Percentiles rank a stretch among this genome's conserved stretches.
Conservation (phyloP, 257 asterid species). For the Solanum bulbocastanum region DNA sequence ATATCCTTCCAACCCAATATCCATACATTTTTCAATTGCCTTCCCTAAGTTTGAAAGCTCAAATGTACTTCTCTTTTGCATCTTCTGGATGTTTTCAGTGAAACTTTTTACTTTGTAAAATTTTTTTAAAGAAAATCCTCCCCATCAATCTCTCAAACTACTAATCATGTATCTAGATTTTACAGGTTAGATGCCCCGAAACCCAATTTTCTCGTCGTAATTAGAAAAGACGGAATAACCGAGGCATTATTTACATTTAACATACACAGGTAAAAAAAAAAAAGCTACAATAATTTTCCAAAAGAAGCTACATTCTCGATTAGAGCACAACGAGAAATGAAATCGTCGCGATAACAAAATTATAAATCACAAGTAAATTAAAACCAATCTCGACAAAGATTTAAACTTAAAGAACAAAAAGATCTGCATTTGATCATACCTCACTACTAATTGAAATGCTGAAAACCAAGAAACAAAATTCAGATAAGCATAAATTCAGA, state of each 20-base stretch:
- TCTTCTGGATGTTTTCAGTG: neutral
- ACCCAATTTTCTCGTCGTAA: neutral
- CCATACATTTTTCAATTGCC: neutral
- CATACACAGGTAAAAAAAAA: neutral
- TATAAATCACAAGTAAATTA: neutral
- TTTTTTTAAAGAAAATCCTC: neutral
- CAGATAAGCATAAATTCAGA: neutral
- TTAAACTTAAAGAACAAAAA: neutral
- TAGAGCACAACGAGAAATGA: neutral
- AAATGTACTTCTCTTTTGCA: neutral
- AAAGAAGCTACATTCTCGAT: neutral
- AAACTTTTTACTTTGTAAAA: neutral
- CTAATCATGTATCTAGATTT: neutral
- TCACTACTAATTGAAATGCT: neutral
- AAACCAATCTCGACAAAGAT: neutral
- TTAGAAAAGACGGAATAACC: neutral
- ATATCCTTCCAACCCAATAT: neutral
- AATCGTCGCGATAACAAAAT: neutral
- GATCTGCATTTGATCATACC: neutral
- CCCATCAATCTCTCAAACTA: neutral
- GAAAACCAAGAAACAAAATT: neutral
- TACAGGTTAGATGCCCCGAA: neutral
- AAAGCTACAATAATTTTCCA: neutral
- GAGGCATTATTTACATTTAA: neutral
- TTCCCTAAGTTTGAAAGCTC: neutral